Evolutionary conservation across 352 stramenopile genomes (phyloP), one percentile per base, ranked within the genome.

Genomic region (Phytopythium aichiense): DNA sequence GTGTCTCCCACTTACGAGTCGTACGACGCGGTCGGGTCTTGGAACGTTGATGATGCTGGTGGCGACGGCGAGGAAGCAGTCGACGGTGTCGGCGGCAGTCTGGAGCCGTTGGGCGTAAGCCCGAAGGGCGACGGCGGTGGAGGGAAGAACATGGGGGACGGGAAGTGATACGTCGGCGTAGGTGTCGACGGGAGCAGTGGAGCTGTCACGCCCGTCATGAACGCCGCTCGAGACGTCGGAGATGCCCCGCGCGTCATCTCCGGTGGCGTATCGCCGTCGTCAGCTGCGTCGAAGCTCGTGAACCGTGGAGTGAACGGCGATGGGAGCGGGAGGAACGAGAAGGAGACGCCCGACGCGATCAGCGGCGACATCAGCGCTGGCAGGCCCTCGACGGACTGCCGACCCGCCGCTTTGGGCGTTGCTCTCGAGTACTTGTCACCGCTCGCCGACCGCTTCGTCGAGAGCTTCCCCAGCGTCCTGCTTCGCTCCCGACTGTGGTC

Each of bases 91-190:
- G 7, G 43, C 6, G 45, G 1, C 45, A 12, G 22, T 52, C 45
- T 18, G 3, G 23, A 52, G 45, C 30, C 23, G 16, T 22, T 56
- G 12, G 50, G 50, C 50, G 50, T 56, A 30, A 56, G 50, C 15
- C 50, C 50, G 28, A 56, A 56, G 15, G 50, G 50, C 4, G 50
- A 43, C 50, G 50, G 50, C 30, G 50, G 50, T 13, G 50, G 50
- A 1, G 50, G 50, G 28, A 56, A 56, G 50, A 56, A 56, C 50
- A 40, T 56, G 11, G 50, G 50, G 18, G 50, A 56, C 50, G 33
- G 30, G 0, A 30, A 13, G 50, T 28, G 50, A 56, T 25, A 22
- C 50, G 50, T 56, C 28, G 30, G 50, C 7, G 50, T 56, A 18
- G 30, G 50, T 30, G 28, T 38, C 49, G 49, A 38, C 49, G 23